phyloP scores from a whole-genome alignment of 495 filamentous ascomycete genomes.

The Tuber calosporum region DNA sequence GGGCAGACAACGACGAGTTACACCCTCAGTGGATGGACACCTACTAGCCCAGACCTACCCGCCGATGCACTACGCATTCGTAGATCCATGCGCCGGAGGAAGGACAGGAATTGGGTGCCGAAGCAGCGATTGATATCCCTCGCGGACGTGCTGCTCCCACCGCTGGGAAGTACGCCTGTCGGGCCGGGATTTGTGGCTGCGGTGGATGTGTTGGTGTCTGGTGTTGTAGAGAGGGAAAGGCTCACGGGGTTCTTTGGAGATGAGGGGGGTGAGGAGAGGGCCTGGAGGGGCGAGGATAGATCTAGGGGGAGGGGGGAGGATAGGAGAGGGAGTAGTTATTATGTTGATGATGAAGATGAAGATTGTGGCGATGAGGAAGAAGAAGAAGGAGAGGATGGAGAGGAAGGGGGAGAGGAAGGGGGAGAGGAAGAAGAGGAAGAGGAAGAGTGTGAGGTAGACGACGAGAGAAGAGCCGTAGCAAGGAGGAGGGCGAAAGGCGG shows the following conservation, averaged over 20 bases:
- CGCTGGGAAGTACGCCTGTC: slow-evolving; percentile 12
- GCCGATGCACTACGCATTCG: slow-evolving; percentile 5
- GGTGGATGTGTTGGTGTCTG: slow-evolving; percentile 10
- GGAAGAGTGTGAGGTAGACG: slow-evolving; percentile 24
- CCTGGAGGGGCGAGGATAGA: slow-evolving; percentile 5
- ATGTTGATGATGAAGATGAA: slow-evolving; percentile 28
- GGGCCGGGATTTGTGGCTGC: slow-evolving; percentile 21
- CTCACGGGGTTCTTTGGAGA: slow-evolving; percentile 22
- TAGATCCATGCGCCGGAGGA: slow-evolving; percentile 11
- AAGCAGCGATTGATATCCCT: slow-evolving; percentile 25
- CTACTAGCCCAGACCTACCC: slow-evolving; percentile 17
- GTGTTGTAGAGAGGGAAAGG: slow-evolving; percentile 19
- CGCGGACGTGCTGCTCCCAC: slow-evolving; percentile 26
- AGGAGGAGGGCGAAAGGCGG: slow-evolving; percentile 27
- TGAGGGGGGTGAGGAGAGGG: slow-evolving; percentile 5
- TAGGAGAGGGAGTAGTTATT: slow-evolving; percentile 25
- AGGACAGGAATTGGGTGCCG: slow-evolving; percentile 16
- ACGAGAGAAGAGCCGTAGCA: slow-evolving; percentile 6
- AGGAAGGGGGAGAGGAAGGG: slow-evolving; percentile 10
- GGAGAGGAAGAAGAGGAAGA: slow-evolving; percentile 21
- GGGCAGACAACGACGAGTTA: slow-evolving; percentile 31
- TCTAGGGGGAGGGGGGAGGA: not conserved
- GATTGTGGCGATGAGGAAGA: slow-evolving; percentile 16
- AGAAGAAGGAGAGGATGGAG: slow-evolving; percentile 18
- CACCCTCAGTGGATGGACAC: slow-evolving; percentile 22